These are phyloP conservation scores for Paracoccidioides brasiliensis DNA, from an alignment of 2,329 filamentous ascomycete species.

Conservation along the genomic window DNA sequence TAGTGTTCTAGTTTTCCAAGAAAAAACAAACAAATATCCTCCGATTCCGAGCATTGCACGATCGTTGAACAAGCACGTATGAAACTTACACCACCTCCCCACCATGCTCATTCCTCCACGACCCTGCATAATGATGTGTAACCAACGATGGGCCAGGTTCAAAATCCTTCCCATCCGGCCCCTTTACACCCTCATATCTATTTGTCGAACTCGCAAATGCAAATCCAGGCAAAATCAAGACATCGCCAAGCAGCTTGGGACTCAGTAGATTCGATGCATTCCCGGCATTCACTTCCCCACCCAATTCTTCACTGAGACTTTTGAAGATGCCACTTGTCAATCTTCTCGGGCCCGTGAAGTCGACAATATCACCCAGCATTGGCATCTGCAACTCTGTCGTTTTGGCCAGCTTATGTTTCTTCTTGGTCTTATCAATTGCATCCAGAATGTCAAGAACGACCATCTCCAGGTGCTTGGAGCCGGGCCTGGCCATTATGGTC, in stretches of 20 bases:
- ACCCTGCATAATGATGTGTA: background rate
- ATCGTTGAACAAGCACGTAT: too few species aligned
- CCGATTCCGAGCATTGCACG: too few species aligned
- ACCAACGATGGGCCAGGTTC: background rate
- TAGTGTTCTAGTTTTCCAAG: too few species aligned
- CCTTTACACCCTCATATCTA: background rate
- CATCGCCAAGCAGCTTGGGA: background rate
- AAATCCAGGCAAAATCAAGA: background rate
- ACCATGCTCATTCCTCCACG: background rate
- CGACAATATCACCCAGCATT: background rate
- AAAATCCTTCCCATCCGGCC: background rate
- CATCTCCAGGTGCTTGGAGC: background rate
- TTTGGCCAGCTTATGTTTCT: background rate
- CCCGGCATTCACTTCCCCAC: background rate
- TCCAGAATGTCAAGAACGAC: background rate
- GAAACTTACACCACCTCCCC: background rate
- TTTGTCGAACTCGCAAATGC: background rate
- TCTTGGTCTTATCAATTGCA: background rate
- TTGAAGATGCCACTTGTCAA: background rate
- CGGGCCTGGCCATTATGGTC: background rate
- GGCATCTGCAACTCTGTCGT: background rate
- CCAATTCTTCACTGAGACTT: background rate
- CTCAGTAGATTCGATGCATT: background rate
- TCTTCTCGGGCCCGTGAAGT: background rate
- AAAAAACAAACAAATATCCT: too few species aligned